Base-by-base conservation (phyloP, 2,329 filamentous ascomycete species). In the Aspergillus amoenus region DNA sequence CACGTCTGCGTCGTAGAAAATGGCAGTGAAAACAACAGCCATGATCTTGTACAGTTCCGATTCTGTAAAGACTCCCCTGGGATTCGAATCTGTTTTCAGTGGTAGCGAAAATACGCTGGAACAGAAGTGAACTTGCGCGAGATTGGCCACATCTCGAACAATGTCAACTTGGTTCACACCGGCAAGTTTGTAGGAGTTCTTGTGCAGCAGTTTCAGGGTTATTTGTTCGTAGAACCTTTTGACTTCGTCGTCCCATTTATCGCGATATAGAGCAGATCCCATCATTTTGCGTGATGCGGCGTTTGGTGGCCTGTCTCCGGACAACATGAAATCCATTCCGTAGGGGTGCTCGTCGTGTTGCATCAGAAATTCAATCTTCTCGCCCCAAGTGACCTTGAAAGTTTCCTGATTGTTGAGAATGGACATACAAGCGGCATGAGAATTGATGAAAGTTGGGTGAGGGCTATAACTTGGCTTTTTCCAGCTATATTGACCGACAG, bases 1-100 rank as follows among this genome's bases (percentile, higher is more conserved):
- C n/a, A 78, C 74, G 60, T 84, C 81, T 21, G 78, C 74, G 63
- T 84, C 81, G 64, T 81, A 82, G 72, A 84, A 84, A 61, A 83
- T 77, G 52, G 78, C 76, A 15, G 79, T 77, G 64, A 84, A 83
- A 32, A 84, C 76, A 30, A 77, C 71, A 5, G 79, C 75, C 73
- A 84, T 77, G 62, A 84, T 75, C 55, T 80, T 71, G 62, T 83
- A 82, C 13, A 85, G 70, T 58, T 85, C 79, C 12, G 76, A 69
- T 62, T 84, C 82, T 1, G 78, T 81, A 65, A 82, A 83, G 32
- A 83, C 70, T 15, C 81, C 82, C 50, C 70, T 68, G 1, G 81
- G 81, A 17, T 79, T 76, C 4, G 79, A 73, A 3, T 78, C 75
- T 0, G 81, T 83, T 68, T 84, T 84, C 32, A 85, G 68, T 0